A percentile compares a stretch with the other conserved stretches of the same genome.
Evolutionary conservation across 208 protist genomes (phyloP).

Genomic region (Leptomonas pyrrhocoris): DNA sequence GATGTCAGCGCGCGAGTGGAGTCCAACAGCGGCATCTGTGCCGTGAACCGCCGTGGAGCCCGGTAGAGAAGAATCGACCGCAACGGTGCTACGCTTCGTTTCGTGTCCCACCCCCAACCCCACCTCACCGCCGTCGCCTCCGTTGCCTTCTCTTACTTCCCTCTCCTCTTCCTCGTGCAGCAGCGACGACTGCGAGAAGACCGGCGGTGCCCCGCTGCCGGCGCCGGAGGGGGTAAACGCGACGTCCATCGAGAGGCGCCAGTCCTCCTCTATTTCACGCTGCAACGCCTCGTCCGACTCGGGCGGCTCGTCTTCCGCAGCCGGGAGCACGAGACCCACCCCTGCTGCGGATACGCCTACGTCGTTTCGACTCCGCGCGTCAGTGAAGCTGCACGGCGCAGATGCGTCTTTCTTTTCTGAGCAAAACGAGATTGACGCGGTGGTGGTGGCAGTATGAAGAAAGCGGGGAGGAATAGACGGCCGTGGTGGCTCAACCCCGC

Average conservation of each 20-base stretch:
- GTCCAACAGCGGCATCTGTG: too few species aligned
- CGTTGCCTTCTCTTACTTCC: not conserved
- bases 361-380: not conserved
- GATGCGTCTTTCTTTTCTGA: too few species aligned
- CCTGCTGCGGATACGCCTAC: not conserved
- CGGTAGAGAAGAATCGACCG: too few species aligned
- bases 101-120: not conserved
- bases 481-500: too few species aligned
- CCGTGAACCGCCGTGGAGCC: too few species aligned
- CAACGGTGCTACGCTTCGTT: not conserved
- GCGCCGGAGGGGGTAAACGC: slow-evolving; percentile 49
- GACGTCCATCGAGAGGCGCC: slow-evolving; percentile 74
- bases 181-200: slow-evolving; percentile 29
- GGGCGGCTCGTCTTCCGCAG: slow-evolving; percentile 7
- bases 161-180: slow-evolving; percentile 26
- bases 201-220: slow-evolving; percentile 22
- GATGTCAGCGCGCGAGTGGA: too few species aligned
- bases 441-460: too few species aligned
- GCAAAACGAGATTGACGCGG: too few species aligned
- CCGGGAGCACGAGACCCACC: not conserved
- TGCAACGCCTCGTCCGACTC: slow-evolving; percentile 40
- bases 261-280: slow-evolving; percentile 61
- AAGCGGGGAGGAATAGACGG: too few species aligned
- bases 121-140: not conserved
- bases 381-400: too few species aligned